phyloP scores from a whole-genome alignment of 768 basidiomycete species.

The Pulveroboletus frians region DNA sequence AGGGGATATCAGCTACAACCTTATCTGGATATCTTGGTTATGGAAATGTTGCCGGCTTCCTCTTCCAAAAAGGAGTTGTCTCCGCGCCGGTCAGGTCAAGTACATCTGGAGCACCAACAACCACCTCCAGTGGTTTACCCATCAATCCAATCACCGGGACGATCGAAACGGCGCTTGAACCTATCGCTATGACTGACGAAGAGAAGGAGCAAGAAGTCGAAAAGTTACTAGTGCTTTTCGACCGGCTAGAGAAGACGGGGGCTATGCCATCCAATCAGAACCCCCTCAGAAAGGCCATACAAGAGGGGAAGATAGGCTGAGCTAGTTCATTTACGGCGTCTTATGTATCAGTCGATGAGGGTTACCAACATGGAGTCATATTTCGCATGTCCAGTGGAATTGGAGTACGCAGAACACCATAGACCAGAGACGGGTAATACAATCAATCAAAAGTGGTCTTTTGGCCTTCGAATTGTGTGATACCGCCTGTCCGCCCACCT shows the following conservation, averaged over 20 bases:
- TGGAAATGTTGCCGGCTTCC: constrained; percentile 91
- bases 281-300: constrained; percentile 68
- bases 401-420: neutral
- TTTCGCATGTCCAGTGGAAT: neutral
- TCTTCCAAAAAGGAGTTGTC: constrained; percentile 87
- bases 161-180: constrained; percentile 36
- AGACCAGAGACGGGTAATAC: neutral
- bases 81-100: constrained; percentile 43
- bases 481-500: constrained; percentile 49
- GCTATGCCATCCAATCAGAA: constrained; percentile 60
- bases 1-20: constrained; percentile 46
- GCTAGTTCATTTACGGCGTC: neutral
- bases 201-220: constrained; percentile 95
- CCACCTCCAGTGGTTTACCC: constrained; percentile 35
- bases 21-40: constrained; percentile 85
- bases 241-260: constrained; percentile 77
- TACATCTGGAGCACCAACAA: constrained; percentile 30
- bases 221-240: constrained; percentile 86
- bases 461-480: constrained; percentile 46
- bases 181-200: constrained; percentile 79
- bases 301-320: constrained; percentile 20
- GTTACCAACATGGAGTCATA: neutral
- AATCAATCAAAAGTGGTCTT: constrained; percentile 43
- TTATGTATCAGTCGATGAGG: neutral
- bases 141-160: constrained; percentile 91